Conservation (phyloP, 139 green algal species). For the Trebouxia sp. region DNA sequence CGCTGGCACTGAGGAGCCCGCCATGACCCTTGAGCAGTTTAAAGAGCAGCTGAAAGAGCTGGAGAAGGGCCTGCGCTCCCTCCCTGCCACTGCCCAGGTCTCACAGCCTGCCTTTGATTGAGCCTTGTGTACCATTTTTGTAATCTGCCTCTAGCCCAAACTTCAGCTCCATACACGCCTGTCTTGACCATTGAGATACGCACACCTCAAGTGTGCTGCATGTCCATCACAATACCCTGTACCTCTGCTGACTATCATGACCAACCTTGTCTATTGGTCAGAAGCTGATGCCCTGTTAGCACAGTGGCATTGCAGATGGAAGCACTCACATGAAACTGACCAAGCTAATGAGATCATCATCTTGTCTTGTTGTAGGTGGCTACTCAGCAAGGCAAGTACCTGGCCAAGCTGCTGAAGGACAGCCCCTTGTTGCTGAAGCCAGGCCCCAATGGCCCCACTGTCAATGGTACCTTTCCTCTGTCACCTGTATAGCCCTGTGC, state of each 20-base stretch:
- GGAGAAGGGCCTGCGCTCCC: conserved; percentile 64
- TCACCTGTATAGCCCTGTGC: too few species aligned
- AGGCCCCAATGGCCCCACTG: conserved; percentile 4
- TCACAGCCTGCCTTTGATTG: not conserved
- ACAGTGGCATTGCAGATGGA: too few species aligned
- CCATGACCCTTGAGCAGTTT: conserved; percentile 67
- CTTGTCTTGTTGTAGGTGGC: conserved; percentile 47
- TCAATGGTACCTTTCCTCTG: not conserved
- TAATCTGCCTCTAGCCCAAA: too few species aligned
- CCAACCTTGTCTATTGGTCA: too few species aligned
- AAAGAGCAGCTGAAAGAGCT: conserved; percentile 68
- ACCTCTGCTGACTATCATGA: too few species aligned
- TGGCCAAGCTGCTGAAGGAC: conserved; percentile 41
- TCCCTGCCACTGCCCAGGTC: conserved; percentile 82
- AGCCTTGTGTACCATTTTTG: too few species aligned
- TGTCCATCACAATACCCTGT: too few species aligned
- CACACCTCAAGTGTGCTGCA: too few species aligned
- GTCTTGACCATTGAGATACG: too few species aligned
- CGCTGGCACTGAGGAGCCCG: not conserved
- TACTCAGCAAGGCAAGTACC: conserved; percentile 58
- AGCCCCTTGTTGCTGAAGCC: conserved; percentile 15
- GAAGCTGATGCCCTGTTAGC: too few species aligned
- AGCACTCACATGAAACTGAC: too few species aligned
- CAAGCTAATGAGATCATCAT: not conserved
- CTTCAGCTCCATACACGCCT: too few species aligned